Percentiles rank a stretch among this genome's conserved stretches.
Conservation (phyloP, 73 alveolate species). For the Breviolum minutum region DNA sequence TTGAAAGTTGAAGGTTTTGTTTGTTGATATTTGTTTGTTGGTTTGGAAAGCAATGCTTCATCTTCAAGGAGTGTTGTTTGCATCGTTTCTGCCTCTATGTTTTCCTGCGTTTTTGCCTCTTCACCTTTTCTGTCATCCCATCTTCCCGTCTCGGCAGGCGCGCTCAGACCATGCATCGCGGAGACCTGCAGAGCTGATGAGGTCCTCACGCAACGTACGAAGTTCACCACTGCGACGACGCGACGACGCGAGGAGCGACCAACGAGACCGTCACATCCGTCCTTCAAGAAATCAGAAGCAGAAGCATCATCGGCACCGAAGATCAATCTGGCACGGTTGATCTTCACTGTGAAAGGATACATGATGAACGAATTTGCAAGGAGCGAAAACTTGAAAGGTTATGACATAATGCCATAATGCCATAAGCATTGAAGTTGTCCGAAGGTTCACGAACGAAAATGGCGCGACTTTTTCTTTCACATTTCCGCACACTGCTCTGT, state of each 20-base stretch:
- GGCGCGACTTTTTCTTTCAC: no score
- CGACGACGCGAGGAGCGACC: background rate
- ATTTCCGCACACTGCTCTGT: no score
- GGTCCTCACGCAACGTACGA: background rate
- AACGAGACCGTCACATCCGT: background rate
- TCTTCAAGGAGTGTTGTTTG: no score
- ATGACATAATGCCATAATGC: no score
- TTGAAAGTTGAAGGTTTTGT: no score
- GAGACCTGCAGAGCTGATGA: conserved; percentile 54
- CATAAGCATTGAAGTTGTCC: no score
- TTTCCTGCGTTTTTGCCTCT: no score
- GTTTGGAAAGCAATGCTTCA: no score
- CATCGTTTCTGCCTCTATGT: no score
- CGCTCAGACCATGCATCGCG: conserved; percentile 55
- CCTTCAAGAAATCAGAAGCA: conserved; percentile 53
- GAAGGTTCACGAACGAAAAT: no score
- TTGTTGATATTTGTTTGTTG: background rate
- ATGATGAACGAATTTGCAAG: background rate
- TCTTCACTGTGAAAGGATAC: background rate
- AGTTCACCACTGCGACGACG: background rate
- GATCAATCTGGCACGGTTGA: conserved; percentile 20
- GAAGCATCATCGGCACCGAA: conserved; percentile 66
- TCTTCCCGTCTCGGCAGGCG: background rate
- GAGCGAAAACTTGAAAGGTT: no score
- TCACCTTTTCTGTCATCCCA: background rate